Evolutionary conservation across 495 filamentous ascomycete genomes (phyloP).

Genomic region (Penicillium robsamsonii): DNA sequence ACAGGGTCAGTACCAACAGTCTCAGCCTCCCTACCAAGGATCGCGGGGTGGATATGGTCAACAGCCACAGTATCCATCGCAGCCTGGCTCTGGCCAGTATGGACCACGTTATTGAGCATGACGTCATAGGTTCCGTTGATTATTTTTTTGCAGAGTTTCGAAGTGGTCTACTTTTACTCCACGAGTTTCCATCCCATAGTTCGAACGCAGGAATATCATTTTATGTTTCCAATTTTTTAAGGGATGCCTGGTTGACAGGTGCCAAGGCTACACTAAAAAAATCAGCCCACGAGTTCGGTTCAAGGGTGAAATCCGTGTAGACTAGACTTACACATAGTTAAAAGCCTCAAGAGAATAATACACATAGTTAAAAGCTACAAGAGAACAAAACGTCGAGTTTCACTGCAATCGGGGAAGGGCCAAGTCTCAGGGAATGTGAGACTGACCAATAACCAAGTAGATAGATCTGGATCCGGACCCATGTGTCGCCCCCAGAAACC

Average conservation of each 20-base stretch:
- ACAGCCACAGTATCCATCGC: slow-evolving; percentile 24
- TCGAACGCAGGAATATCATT: neutral
- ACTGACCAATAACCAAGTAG: neutral
- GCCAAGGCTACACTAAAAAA: neutral
- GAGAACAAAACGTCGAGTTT: too few species aligned
- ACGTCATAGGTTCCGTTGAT: slow-evolving; percentile 8
- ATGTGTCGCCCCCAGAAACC: neutral
- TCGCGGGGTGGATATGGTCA: slow-evolving; percentile 25
- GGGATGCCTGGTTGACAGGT: neutral
- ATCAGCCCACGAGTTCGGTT: neutral
- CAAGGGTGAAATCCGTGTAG: neutral
- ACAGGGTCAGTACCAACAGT: slow-evolving; percentile 5
- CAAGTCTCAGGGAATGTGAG: neutral
- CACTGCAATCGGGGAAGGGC: too few species aligned
- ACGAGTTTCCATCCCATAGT: neutral
- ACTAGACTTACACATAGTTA: too few species aligned
- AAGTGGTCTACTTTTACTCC: neutral
- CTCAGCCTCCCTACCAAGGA: slow-evolving; percentile 17
- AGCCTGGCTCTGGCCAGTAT: slow-evolving; percentile 11
- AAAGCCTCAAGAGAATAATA: too few species aligned
- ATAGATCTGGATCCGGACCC: neutral
- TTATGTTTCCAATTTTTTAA: too few species aligned
- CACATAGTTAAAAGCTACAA: too few species aligned
- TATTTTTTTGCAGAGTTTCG: neutral
- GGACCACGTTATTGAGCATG: slow-evolving; percentile 32